Evolutionary conservation across 2,329 filamentous ascomycete species (phyloP), one percentile per base, ranked within the genome.

Genomic region (Ploettnerulaceae sp.): DNA sequence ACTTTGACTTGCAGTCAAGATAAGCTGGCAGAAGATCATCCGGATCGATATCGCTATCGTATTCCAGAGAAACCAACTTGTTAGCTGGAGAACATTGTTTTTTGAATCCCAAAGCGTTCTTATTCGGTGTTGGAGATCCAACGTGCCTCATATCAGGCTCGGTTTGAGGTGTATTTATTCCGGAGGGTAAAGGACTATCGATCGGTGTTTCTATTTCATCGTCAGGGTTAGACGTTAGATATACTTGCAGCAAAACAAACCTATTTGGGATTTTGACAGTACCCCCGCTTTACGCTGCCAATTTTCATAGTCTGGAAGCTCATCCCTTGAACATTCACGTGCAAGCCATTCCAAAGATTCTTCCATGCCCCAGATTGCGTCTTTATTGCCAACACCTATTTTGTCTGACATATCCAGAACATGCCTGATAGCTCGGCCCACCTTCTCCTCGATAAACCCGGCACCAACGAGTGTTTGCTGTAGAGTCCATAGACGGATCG

Each of bases 261-360:
- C 63, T 49, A 46, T 52, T 22, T 60, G 60, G 40, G 58, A 59
- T 36, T 61, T 64, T 17, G 55, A 42, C 15, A 58, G 28, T 8
- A 32, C 41, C 20, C 40, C 53, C 14, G 35, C 39, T 46, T 58
- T 63, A 20, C 59, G 51, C 33, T 60, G 55, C 42, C 64, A 69
- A 47, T 71, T 73, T 15, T 85, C 81, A 63, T 93, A 94, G 36
- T 80, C 74, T 5, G 85, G 85, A 26, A 91, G 72, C 57, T 90
- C 83, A 1, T 81, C 76, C 52, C 74, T 69, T 11, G 75, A 69
- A 57, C 84, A 87, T 62, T 93, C 79, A 54, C 87, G 72, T n/a
- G 89, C 87, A 44, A 97, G 75, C 88, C 89, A 95, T 58, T 96
- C 88, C 15, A 98, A 66, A 20, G 86, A 82, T 66, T 95, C 90